These are phyloP conservation scores for Triticum dicoccoides DNA, from an alignment of 176 grass and related monocot genomes.

Conservation along the genomic window DNA sequence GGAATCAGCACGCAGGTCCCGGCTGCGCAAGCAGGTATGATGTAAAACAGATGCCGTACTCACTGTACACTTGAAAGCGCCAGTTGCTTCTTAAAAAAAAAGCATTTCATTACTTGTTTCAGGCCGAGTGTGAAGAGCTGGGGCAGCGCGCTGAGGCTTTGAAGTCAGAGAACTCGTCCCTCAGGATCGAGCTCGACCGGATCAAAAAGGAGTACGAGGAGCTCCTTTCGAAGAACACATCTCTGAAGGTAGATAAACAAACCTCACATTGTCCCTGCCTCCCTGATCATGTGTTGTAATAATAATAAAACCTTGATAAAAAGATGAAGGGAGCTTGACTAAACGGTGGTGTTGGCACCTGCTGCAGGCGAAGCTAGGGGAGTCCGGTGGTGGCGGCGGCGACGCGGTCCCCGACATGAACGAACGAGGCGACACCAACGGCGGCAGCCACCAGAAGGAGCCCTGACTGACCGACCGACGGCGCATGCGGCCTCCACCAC, in stretches of 20 bases:
- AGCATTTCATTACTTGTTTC: neutral
- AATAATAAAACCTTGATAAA: neutral
- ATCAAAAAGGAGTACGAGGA: slow-evolving; percentile 80
- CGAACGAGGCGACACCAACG: slow-evolving; percentile 25
- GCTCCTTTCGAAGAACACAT: slow-evolving; percentile 69
- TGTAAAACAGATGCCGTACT: neutral
- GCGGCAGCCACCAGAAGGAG: slow-evolving; percentile 24
- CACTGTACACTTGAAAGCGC: neutral
- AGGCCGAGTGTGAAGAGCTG: slow-evolving; percentile 94
- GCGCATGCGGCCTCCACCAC: neutral
- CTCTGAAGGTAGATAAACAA: slow-evolving; percentile 66
- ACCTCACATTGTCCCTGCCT: neutral
- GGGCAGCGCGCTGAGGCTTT: slow-evolving; percentile 65
- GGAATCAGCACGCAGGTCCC: slow-evolving; percentile 91
- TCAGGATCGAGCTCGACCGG: slow-evolving; percentile 68
- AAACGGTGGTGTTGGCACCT: too few relatives aligned
- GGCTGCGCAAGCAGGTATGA: slow-evolving; percentile 84
- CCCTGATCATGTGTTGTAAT: neutral
- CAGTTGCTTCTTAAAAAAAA: neutral
- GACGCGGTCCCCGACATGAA: slow-evolving; percentile 51
- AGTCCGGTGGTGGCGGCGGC: slow-evolving; percentile 20
- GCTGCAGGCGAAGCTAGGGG: slow-evolving; percentile 63
- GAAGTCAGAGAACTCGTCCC: slow-evolving; percentile 75
- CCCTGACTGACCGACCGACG: neutral
- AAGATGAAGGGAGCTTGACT: neutral